Evolutionary conservation across 2,329 filamentous ascomycete species (phyloP).

Genomic region (Penicillium sp.): DNA sequence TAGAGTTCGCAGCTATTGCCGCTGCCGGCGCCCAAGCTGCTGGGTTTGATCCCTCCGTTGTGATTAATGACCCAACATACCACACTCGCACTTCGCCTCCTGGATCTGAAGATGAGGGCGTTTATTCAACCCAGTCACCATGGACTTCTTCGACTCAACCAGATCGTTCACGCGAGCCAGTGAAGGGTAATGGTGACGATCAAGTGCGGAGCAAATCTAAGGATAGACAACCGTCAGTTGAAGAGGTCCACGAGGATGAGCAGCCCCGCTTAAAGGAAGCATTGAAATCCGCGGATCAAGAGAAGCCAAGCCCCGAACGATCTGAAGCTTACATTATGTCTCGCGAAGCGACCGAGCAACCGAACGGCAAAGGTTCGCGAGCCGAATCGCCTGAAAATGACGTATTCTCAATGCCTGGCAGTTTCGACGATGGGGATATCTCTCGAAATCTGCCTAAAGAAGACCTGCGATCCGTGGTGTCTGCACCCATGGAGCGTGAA

Average conservation of each 20-base stretch:
- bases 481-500: slow-evolving; percentile 9
- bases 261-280: slow-evolving; percentile 20
- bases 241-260: slow-evolving; percentile 13
- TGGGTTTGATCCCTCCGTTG: slow-evolving; percentile 65
- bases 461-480: slow-evolving; percentile 12
- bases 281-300: slow-evolving; percentile 5
- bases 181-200: slow-evolving; percentile 47
- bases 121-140: slow-evolving; percentile 49
- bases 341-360: slow-evolving; percentile 22
- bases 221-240: neutral
- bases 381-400: slow-evolving; percentile 18
- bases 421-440: slow-evolving; percentile 21
- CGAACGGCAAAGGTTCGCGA: slow-evolving; percentile 15
- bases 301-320: neutral
- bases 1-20: slow-evolving; percentile 63
- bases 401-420: slow-evolving; percentile 28
- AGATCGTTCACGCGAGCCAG: slow-evolving; percentile 36
- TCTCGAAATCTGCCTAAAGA: slow-evolving; percentile 5
- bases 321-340: slow-evolving; percentile 16
- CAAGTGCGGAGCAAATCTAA: slow-evolving; percentile 32
- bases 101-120: slow-evolving; percentile 50
- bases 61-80: slow-evolving; percentile 61
- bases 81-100: slow-evolving; percentile 60
- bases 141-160: slow-evolving; percentile 39
- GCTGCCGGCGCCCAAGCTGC: slow-evolving; percentile 63